phyloP scores from a whole-genome alignment of 495 filamentous ascomycete genomes.

The Daldinia loculata region DNA sequence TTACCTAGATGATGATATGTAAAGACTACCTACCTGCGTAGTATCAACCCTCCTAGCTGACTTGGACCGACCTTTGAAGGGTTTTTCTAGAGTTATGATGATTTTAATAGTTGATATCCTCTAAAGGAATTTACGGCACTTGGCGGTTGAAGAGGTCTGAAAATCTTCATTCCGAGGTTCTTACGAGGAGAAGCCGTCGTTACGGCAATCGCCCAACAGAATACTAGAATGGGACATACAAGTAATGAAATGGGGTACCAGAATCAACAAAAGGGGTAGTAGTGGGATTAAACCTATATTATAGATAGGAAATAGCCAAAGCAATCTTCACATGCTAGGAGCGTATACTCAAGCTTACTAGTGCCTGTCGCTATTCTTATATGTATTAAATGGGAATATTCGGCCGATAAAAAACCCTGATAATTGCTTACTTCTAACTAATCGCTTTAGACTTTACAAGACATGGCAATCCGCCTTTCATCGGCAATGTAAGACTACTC shows the following conservation, averaged over 20 bases:
- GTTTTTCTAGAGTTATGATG: no score
- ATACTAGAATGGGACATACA: no score
- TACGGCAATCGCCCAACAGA: no score
- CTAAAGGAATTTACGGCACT: no score
- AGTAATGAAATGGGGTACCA: neutral
- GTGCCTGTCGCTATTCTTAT: neutral
- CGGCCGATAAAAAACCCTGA: neutral
- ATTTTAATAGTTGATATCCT: no score
- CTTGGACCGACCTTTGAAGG: no score
- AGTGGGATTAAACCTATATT: neutral
- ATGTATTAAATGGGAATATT: neutral
- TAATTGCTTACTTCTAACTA: neutral
- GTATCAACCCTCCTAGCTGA: no score
- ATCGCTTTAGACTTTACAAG: conserved; percentile 39
- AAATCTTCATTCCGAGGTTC: no score
- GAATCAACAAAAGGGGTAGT: neutral
- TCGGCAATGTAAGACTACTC: conserved; percentile 67
- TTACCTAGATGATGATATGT: no score
- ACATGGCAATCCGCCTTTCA: conserved; percentile 66
- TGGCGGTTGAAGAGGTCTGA: no score
- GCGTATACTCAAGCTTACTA: neutral
- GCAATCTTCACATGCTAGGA: neutral
- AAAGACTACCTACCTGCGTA: no score
- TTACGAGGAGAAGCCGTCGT: no score
- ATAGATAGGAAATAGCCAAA: neutral